Evolutionary conservation across 2,329 filamentous ascomycete genomes (phyloP).

Genomic region (Colletotrichum incanum): DNA sequence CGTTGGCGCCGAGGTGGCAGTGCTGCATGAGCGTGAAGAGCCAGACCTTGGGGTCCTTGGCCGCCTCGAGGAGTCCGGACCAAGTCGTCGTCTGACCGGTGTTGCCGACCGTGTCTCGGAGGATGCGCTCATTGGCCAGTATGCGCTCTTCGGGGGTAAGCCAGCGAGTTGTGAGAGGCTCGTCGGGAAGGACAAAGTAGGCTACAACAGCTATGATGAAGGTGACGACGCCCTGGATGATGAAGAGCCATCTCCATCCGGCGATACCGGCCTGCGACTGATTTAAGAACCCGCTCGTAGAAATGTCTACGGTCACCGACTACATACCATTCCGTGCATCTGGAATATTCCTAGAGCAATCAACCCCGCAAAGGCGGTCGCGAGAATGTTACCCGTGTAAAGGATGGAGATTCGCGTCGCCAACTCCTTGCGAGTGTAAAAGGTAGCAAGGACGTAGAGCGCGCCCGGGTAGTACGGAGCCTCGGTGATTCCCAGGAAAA

Average conservation of each 20-base stretch:
- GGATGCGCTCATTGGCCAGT: slow-evolving; percentile 59
- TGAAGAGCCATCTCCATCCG: slow-evolving; percentile 88
- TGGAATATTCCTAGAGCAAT: slow-evolving; percentile 48
- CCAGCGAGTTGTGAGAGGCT: slow-evolving; percentile 56
- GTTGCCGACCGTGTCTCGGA: slow-evolving; percentile 48
- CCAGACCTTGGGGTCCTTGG: slow-evolving; percentile 61
- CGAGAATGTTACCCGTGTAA: slow-evolving; percentile 49
- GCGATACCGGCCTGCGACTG: slow-evolving; percentile 42
- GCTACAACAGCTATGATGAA: slow-evolving; percentile 37
- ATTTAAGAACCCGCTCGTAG: too few relatives aligned
- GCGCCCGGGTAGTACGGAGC: slow-evolving; percentile 51
- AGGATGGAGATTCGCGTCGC: slow-evolving; percentile 49
- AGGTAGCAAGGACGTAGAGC: slow-evolving; percentile 49
- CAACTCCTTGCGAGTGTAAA: slow-evolving; percentile 52
- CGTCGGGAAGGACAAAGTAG: slow-evolving; percentile 45
- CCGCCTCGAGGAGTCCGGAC: slow-evolving; percentile 59
- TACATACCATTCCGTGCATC: slow-evolving; percentile 51
- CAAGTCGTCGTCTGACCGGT: slow-evolving; percentile 48
- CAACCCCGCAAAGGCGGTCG: slow-evolving; percentile 49
- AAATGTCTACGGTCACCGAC: too few relatives aligned
- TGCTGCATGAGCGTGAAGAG: slow-evolving; percentile 64
- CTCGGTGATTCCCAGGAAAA: slow-evolving; percentile 50
- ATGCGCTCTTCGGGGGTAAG: slow-evolving; percentile 55
- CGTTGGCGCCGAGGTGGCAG: slow-evolving; percentile 54
- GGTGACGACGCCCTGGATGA: slow-evolving; percentile 75